Conservation (phyloP, 768 basidiomycete species). For the Auricularia auricula-judae region DNA sequence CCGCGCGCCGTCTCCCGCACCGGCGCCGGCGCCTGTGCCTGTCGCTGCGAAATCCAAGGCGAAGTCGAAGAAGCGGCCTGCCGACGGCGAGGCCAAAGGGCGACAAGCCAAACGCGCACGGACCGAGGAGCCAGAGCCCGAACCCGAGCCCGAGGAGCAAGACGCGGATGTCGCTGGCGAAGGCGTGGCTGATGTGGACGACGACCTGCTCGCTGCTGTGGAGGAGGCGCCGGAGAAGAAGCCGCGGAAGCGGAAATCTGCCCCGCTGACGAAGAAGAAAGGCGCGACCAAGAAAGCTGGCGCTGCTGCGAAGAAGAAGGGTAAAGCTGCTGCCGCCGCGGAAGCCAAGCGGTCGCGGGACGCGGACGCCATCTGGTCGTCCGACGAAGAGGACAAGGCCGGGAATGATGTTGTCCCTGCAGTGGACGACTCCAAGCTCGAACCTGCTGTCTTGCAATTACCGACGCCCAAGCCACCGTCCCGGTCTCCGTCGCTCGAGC, state of each 20-base stretch:
- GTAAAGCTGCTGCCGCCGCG: constrained; percentile 15
- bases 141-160: constrained; percentile 48
- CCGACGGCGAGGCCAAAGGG: neutral
- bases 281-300: constrained; percentile 19
- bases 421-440: constrained; percentile 37
- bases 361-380: neutral
- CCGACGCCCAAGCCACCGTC: constrained; percentile 20
- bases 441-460: constrained; percentile 37
- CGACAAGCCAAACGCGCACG: neutral
- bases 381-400: constrained; percentile 20
- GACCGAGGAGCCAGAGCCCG: constrained; percentile 28
- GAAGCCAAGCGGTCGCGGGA: constrained; percentile 20
- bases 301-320: neutral
- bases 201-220: constrained; percentile 6
- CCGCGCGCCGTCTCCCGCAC: constrained; percentile 28
- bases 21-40: neutral
- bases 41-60: constrained; percentile 2
- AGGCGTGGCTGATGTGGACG: constrained; percentile 20
- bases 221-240: constrained; percentile 6
- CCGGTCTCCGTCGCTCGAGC: neutral
- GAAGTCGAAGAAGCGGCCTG: constrained; percentile 15
- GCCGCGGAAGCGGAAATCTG: neutral
- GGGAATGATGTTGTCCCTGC: constrained; percentile 41
- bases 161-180: constrained; percentile 18
- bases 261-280: constrained; percentile 20